phyloP scores from a whole-genome alignment of 495 filamentous ascomycete species.

The Aspergillus sclerotioniger region DNA sequence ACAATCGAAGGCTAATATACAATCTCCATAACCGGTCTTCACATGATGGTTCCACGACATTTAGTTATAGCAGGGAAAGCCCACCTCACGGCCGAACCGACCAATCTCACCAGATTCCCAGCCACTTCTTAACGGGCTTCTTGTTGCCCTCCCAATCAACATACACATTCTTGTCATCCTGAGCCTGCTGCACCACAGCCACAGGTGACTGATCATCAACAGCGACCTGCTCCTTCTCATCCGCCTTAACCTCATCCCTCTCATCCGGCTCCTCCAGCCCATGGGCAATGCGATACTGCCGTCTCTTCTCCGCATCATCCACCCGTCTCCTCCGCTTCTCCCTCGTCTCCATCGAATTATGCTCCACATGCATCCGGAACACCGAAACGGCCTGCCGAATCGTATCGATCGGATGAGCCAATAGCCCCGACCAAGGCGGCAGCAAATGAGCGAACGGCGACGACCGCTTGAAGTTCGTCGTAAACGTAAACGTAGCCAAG shows the following conservation, averaged over 20 bases:
- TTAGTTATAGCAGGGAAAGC: too few relatives aligned
- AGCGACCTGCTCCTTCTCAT: conserved; percentile 14
- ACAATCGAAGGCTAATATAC: conserved; percentile 6
- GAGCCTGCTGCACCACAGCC: conserved; percentile 22
- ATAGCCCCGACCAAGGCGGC: conserved; percentile 57
- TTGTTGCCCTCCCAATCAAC: conserved; percentile 47
- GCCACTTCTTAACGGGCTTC: conserved; percentile 58
- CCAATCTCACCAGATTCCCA: conserved; percentile 55
- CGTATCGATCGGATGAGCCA: conserved; percentile 62
- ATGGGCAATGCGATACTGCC: conserved; percentile 77
- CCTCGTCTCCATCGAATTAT: conserved; percentile 57
- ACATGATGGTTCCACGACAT: too few relatives aligned
- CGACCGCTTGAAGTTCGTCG: conserved; percentile 64
- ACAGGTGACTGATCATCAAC: conserved; percentile 35
- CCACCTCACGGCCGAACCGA: too few relatives aligned
- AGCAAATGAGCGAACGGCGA: conserved; percentile 73
- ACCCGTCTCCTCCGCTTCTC: conserved; percentile 64
- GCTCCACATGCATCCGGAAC: conserved; percentile 65
- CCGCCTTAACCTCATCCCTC: conserved; percentile 23
- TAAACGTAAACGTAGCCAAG: conserved; percentile 66
- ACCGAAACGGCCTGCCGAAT: conserved; percentile 58
- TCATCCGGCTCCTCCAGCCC: conserved; percentile 57
- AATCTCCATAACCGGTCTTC: not conserved
- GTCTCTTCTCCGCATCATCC: conserved; percentile 79
- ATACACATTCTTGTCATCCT: conserved; percentile 23